Evolutionary conservation across 352 stramenopile genomes (phyloP).

Genomic region (Phytophthora aleatoria): DNA sequence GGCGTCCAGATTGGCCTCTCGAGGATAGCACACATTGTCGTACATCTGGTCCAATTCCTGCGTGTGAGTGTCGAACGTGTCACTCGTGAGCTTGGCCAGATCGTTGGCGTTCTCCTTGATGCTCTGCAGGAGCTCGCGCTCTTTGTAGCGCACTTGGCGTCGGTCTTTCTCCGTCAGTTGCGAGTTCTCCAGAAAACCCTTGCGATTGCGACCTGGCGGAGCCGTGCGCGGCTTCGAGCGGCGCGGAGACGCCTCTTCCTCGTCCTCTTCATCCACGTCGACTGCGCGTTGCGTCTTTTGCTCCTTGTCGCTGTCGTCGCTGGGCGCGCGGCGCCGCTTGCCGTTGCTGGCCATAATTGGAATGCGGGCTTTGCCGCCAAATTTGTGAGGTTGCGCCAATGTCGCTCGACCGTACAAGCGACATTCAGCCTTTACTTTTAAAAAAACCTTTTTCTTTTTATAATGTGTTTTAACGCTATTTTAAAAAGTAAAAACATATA

Average conservation of each 20-base stretch:
- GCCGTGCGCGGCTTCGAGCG: constrained; percentile 2
- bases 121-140: constrained; percentile 74
- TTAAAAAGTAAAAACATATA: too few relatives aligned
- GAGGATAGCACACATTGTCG: constrained; percentile 78
- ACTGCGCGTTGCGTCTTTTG: constrained; percentile 16
- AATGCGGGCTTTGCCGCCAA: constrained; percentile 13
- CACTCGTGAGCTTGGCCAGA: constrained; percentile 64
- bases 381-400: neutral
- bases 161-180: constrained; percentile 74
- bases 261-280: constrained; percentile 6
- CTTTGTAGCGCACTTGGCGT: constrained; percentile 72
- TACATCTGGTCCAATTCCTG: constrained; percentile 78
- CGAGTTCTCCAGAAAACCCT: constrained; percentile 69
- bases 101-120: constrained; percentile 78
- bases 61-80: constrained; percentile 63
- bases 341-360: constrained; percentile 15
- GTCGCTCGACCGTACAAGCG: neutral
- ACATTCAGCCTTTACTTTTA: too few relatives aligned
- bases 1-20: constrained; percentile 82
- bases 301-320: constrained; percentile 30
- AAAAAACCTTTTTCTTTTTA: too few relatives aligned
- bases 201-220: constrained; percentile 26
- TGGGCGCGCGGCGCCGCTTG: constrained; percentile 17
- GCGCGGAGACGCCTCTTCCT: constrained; percentile 3
- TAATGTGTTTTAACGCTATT: too few relatives aligned